Percentiles rank a stretch among this genome's conserved stretches.
phyloP scores from a whole-genome alignment of 495 filamentous ascomycete species.

The Xylaria nigripes region DNA sequence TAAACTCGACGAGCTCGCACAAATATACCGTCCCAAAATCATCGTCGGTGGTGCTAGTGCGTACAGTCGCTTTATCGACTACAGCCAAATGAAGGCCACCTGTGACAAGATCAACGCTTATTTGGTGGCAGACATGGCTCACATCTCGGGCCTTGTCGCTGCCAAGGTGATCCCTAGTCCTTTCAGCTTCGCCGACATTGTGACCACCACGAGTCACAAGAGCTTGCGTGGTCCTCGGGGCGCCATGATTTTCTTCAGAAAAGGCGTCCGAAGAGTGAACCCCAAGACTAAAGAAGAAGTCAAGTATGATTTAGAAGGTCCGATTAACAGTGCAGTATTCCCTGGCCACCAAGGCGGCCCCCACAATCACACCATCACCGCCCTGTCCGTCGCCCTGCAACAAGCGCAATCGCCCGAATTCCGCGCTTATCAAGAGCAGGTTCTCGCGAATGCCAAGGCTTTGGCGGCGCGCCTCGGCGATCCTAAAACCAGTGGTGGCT shows the following conservation, averaged over 20 bases:
- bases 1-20: constrained; percentile 73
- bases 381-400: constrained; percentile 84
- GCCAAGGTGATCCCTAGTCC: constrained; percentile 83
- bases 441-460: constrained; percentile 82
- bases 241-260: constrained; percentile 97
- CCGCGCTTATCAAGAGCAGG: constrained; percentile 76
- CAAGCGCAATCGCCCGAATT: constrained; percentile 89
- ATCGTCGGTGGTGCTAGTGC: constrained; percentile 92
- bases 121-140: constrained; percentile 92
- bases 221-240: constrained; percentile 89
- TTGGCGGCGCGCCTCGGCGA: constrained; percentile 66
- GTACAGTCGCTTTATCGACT: constrained; percentile 92
- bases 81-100: constrained; percentile 76
- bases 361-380: constrained; percentile 98
- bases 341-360: constrained; percentile 98
- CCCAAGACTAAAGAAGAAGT: constrained; percentile 75
- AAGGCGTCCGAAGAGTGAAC: constrained; percentile 75
- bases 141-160: constrained; percentile 90
- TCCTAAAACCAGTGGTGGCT: constrained; percentile 60
- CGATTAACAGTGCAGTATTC: constrained; percentile 95
- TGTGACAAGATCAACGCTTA: constrained; percentile 88
- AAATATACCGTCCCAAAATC: constrained; percentile 86
- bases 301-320: constrained; percentile 84
- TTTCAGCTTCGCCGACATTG: constrained; percentile 84
- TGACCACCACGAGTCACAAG: constrained; percentile 98